Evolutionary conservation across 2,329 filamentous ascomycete genomes (phyloP).

Genomic region (Aspergillus caelatus): DNA sequence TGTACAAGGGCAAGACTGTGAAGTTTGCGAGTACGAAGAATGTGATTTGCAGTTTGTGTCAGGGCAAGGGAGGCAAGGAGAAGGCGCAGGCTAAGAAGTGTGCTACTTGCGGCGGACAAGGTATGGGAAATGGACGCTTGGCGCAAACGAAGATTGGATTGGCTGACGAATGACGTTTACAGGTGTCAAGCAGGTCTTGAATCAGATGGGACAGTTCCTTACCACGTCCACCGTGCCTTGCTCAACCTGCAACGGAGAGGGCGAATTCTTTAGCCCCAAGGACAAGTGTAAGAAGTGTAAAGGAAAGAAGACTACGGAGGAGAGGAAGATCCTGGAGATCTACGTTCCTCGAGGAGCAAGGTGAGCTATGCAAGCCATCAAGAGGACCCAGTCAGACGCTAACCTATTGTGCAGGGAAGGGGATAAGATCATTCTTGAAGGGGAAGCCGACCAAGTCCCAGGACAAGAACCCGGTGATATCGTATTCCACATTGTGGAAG

Average conservation of each 20-base stretch:
- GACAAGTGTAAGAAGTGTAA: slow-evolving; percentile 99
- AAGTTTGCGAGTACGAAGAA: slow-evolving; percentile 97
- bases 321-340: slow-evolving; percentile 92
- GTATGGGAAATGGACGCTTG: slow-evolving; percentile 37
- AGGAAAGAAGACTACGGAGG: slow-evolving; percentile 80
- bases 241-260: slow-evolving; percentile 81
- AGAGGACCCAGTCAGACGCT: background rate
- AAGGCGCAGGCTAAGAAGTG: slow-evolving; percentile 84
- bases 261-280: slow-evolving; percentile 88
- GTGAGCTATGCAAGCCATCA: slow-evolving; percentile 36
- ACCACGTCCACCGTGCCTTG: slow-evolving; percentile 79
- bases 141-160: background rate
- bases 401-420: slow-evolving; percentile 58
- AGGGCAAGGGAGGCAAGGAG: slow-evolving; percentile 86
- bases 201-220: slow-evolving; percentile 82
- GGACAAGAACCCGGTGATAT: slow-evolving; percentile 91
- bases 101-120: slow-evolving; percentile 79
- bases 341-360: slow-evolving; percentile 88
- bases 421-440: slow-evolving; percentile 85
- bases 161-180: slow-evolving; percentile 9
- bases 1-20: slow-evolving; percentile 98
- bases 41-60: slow-evolving; percentile 82
- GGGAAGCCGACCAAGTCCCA: slow-evolving; percentile 90
- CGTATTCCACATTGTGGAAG: slow-evolving; percentile 82
- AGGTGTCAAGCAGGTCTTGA: slow-evolving; percentile 74